Conservation (phyloP, 2,329 filamentous ascomycete genomes). For the Monilinia vaccinii-corymbosi region DNA sequence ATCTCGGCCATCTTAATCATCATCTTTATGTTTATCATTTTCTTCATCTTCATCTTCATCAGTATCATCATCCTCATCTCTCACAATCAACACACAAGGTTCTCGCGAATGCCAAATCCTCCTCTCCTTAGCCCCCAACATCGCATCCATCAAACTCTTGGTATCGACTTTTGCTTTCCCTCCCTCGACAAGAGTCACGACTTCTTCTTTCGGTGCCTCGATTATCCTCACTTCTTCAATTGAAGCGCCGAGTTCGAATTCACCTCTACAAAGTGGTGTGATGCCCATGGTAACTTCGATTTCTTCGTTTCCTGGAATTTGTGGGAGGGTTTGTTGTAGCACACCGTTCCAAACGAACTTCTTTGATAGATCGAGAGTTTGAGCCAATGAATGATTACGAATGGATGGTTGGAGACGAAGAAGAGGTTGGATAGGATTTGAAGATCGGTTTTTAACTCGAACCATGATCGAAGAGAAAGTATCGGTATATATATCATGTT, state of each 20-base stretch:
- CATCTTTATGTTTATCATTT: not conserved
- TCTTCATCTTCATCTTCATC: slow-evolving; percentile 15
- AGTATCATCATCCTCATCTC: slow-evolving; percentile 32
- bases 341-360: slow-evolving; percentile 80
- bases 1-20: not conserved
- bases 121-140: slow-evolving; percentile 50
- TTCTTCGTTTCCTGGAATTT: slow-evolving; percentile 49
- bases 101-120: slow-evolving; percentile 56
- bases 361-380: slow-evolving; percentile 72
- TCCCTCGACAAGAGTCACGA: slow-evolving; percentile 26
- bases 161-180: slow-evolving; percentile 42
- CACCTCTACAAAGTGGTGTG: slow-evolving; percentile 67
- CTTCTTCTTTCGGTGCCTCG: slow-evolving; percentile 16
- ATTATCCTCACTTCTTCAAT: slow-evolving; percentile 67
- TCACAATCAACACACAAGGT: slow-evolving; percentile 46
- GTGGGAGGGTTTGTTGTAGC: slow-evolving; percentile 63
- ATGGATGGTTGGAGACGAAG: slow-evolving; percentile 71
- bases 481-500: slow-evolving; percentile 38
- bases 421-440: slow-evolving; percentile 57
- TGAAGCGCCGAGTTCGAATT: slow-evolving; percentile 72
- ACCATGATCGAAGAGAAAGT: slow-evolving; percentile 61
- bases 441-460: slow-evolving; percentile 65
- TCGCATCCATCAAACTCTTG: slow-evolving; percentile 47
- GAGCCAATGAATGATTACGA: slow-evolving; percentile 51
- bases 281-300: slow-evolving; percentile 58